Conservation (phyloP, 2,329 filamentous ascomycete species). For the Thielaviopsis musarum region DNA sequence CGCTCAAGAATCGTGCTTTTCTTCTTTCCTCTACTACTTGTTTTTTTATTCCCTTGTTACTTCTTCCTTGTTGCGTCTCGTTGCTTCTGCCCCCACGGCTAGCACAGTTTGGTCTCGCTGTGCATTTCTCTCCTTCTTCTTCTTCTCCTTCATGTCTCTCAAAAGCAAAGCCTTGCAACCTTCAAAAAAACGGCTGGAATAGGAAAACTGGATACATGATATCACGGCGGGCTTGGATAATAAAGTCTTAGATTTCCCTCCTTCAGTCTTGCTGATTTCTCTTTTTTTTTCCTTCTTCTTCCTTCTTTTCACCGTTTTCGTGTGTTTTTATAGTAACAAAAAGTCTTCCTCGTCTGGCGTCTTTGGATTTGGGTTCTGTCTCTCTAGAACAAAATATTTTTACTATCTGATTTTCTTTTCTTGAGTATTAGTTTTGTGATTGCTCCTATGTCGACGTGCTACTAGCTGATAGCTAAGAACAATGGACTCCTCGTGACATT, state of each 20-base stretch:
- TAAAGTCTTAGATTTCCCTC: background rate
- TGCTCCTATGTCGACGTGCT: too few species aligned
- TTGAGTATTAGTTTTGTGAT: background rate
- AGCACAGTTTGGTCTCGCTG: too few species aligned
- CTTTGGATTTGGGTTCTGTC: background rate
- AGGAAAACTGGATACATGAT: background rate
- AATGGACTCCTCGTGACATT: too few species aligned
- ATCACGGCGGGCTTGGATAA: background rate
- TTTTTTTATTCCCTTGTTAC: too few species aligned
- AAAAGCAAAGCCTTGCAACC: background rate
- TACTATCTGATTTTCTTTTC: background rate
- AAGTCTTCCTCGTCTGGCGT: slow-evolving; percentile 3
- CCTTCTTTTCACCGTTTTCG: background rate
- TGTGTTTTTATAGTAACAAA: background rate
- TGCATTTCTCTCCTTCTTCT: background rate
- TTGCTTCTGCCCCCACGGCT: too few species aligned
- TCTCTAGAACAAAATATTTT: slow-evolving; percentile 5
- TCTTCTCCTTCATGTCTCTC: background rate
- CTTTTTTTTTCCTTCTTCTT: background rate
- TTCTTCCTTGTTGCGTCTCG: too few species aligned
- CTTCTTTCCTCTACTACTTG: too few species aligned
- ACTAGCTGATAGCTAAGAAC: too few species aligned
- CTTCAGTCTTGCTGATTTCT: background rate
- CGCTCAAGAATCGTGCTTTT: too few species aligned
- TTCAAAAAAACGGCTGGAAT: background rate